Percentiles rank a stretch among this genome's conserved stretches.
phyloP scores from a whole-genome alignment of 108 stramenopile genomes.

The Skeletonema marinoi region DNA sequence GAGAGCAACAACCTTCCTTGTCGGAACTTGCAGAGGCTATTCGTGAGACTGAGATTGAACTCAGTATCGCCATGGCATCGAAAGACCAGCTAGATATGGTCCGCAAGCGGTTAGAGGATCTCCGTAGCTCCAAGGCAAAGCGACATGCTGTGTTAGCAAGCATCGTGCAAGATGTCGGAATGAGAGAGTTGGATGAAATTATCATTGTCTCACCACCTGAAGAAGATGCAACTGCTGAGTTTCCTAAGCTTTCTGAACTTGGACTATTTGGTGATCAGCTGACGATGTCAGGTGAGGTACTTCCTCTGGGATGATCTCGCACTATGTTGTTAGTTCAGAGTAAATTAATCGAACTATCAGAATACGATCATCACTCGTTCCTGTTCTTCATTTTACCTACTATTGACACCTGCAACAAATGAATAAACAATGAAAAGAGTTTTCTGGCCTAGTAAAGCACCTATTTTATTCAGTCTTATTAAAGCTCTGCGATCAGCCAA shows the following conservation, averaged over 20 bases:
- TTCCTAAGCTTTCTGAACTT: conserved; percentile 32
- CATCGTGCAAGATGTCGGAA: conserved; percentile 80
- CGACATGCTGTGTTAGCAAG: conserved; percentile 74
- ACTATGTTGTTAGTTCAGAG: too few species aligned
- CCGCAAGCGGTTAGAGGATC: conserved; percentile 57
- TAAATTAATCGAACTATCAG: too few species aligned
- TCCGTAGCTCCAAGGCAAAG: conserved; percentile 57
- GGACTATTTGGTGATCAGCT: conserved; percentile 49
- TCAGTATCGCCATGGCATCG: conserved; percentile 70
- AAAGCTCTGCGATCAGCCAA: conserved; percentile 10
- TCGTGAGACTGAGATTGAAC: conserved; percentile 79
- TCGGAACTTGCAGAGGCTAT: conserved; percentile 62
- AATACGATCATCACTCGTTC: too few species aligned
- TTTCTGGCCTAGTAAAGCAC: conserved; percentile 2
- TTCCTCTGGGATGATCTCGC: conserved; percentile 28
- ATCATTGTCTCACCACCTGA: conserved; percentile 30
- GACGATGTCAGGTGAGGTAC: conserved; percentile 24
- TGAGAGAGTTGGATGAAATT: conserved; percentile 76
- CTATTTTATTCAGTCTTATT: conserved; percentile 18
- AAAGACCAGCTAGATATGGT: conserved; percentile 59
- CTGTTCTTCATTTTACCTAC: too few species aligned
- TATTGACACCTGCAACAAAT: too few species aligned
- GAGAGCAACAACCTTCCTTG: conserved; percentile 21
- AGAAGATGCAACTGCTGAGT: conserved; percentile 23
- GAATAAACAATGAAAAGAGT: neutral